Base-by-base conservation (phyloP, 306 rosid genomes). In the Macrotyloma uniflorum region DNA sequence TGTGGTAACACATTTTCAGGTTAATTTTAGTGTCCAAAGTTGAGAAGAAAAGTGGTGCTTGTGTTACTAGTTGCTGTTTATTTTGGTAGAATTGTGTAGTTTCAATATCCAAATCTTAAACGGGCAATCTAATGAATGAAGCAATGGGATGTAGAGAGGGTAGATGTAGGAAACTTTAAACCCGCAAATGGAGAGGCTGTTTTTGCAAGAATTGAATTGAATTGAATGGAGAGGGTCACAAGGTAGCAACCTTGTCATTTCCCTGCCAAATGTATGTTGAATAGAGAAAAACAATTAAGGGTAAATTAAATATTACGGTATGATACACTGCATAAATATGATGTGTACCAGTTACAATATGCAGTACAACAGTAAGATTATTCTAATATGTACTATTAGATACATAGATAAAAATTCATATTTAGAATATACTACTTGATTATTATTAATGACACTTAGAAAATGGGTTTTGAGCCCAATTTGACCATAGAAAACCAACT, bases 91-190 rank as follows among this genome's bases (percentile, higher is more conserved):
- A 4, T 45, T 7, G n/a, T 0, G 3, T 6, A 28, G 57, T 33
- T 42, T 64, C 23, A 33, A 57, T 75, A 50, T 76, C 24, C 28
- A 62, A 76, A 76, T 54, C 45, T 15, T 8, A 26, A 28, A 59
- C n/a, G 4, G 67, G 40, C 12, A 26, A 59, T 14, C 40, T 28
- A 59, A 28, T 30, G 40, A 59, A 28, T 59, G 40, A 7, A 19
- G 19, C 11, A 30, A 12, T 59, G 15, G 36, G 12, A 59, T 15
- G 11, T 28, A 30, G 5, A 14, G 67, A 59, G 13, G 42, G 13
- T 59, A 30, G 40, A 30, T 59, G 22, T 59, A 6, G 10, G 16
- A 59, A 59, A 9, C 13, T 18, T 59, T 59, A 15, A 14, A 8
- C 65, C 10, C 0, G 8, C 65, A 24, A 58, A 58, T 26, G 36